Conservation (phyloP, 345 rosid genomes). For the Excoecaria cochinchinensis region DNA sequence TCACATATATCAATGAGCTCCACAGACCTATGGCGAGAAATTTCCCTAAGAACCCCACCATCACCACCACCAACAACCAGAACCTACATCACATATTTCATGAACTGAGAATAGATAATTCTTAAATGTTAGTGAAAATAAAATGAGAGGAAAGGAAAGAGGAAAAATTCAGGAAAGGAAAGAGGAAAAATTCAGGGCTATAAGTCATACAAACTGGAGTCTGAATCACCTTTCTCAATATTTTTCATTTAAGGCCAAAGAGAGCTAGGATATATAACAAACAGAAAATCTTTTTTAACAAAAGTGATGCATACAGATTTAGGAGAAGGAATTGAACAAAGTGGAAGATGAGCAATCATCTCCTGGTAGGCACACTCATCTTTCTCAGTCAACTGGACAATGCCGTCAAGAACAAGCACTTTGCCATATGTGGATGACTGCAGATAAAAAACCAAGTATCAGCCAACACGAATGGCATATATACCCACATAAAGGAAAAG, state of each 20-base stretch:
- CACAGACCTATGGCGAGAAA: conserved; percentile 84
- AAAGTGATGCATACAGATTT: conserved; percentile 46
- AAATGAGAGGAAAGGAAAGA: neutral
- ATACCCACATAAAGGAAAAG: neutral
- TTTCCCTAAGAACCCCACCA: conserved; percentile 92
- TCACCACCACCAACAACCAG: conserved; percentile 99
- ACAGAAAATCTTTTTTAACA: neutral
- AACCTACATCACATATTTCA: conserved; percentile 45
- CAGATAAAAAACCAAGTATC: conserved; percentile 21
- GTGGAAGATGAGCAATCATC: conserved; percentile 97
- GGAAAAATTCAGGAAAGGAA: too few species aligned
- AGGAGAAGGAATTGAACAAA: conserved; percentile 82
- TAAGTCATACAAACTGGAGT: neutral
- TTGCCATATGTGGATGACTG: conserved; percentile 88
- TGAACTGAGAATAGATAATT: conserved; percentile 7
- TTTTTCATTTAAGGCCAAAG: neutral
- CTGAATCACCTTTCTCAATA: neutral
- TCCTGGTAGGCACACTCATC: conserved; percentile 99
- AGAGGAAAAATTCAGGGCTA: neutral
- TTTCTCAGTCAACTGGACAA: conserved; percentile 91
- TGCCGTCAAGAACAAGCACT: conserved; percentile 97
- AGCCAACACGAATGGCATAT: neutral
- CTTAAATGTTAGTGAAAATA: too few species aligned
- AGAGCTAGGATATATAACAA: neutral
- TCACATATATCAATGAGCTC: conserved; percentile 92